These are phyloP conservation scores for Ceratocystis destructans DNA, from an alignment of 2,329 filamentous ascomycete species.

Conservation along the genomic window DNA sequence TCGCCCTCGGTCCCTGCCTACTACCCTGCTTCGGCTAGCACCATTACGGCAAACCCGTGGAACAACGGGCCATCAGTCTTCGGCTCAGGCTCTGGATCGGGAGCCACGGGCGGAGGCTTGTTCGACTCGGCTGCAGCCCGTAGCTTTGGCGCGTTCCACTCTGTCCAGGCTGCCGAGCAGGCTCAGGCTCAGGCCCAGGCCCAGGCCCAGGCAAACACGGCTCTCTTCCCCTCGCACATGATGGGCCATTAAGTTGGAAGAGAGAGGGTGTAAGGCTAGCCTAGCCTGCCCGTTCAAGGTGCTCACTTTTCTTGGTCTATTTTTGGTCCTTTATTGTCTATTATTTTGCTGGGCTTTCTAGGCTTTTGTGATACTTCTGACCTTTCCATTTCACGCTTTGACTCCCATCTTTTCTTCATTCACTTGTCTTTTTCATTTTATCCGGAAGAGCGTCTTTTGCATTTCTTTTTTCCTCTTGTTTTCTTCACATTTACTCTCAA, in stretches of 20 bases:
- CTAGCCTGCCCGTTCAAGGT: neutral
- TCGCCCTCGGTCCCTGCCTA: slow-evolving; percentile 12
- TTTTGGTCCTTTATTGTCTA: neutral
- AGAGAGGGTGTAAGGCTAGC: neutral
- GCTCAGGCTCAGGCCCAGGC: neutral
- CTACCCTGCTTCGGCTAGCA: slow-evolving; percentile 14
- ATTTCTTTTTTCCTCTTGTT: neutral
- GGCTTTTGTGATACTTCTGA: too few relatives aligned
- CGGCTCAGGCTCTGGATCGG: neutral
- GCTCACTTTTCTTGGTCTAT: neutral
- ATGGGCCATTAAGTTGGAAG: slow-evolving; percentile 24
- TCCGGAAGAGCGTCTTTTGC: neutral
- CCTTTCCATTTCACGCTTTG: too few relatives aligned
- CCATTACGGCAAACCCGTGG: slow-evolving; percentile 15
- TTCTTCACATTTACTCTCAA: neutral
- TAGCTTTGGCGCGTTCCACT: slow-evolving; percentile 5
- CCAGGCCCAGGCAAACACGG: neutral
- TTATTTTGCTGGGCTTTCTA: neutral
- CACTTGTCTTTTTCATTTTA: too few relatives aligned
- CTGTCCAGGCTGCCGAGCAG: neutral
- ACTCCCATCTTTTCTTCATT: too few relatives aligned
- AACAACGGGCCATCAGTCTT: slow-evolving; percentile 10
- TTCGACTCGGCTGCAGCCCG: neutral
- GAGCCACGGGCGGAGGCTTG: slow-evolving; percentile 5
- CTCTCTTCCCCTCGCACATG: slow-evolving; percentile 25